A percentile compares a stretch with the other conserved stretches of the same genome.
phyloP scores from a whole-genome alignment of 208 protist species.

The Acanthamoeba healyi region DNA sequence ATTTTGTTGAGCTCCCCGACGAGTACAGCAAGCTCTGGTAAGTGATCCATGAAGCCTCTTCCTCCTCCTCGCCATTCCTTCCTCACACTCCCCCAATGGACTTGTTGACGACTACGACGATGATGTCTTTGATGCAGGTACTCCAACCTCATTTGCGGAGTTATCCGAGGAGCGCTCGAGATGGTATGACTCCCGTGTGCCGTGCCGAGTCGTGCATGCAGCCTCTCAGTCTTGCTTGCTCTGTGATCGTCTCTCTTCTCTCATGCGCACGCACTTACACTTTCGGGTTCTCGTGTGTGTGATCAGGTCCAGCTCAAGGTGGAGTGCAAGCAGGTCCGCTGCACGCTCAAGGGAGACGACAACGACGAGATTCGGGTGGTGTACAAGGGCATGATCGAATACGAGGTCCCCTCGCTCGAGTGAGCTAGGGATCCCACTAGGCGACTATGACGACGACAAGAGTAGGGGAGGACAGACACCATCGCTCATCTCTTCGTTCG shows the following conservation, averaged over 20 bases:
- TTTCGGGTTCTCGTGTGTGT: not conserved
- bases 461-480: no score
- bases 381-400: constrained; percentile 74
- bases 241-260: not conserved
- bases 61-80: not conserved
- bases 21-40: constrained; percentile 92
- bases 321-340: constrained; percentile 66
- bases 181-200: constrained; percentile 93
- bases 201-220: no score
- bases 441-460: no score
- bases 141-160: constrained; percentile 97
- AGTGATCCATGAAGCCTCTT: not conserved
- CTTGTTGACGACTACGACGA: not conserved
- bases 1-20: constrained; percentile 98
- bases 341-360: constrained; percentile 72
- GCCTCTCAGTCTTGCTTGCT: not conserved
- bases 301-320: constrained; percentile 70
- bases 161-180: constrained; percentile 96
- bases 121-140: constrained; percentile 85
- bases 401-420: constrained; percentile 70
- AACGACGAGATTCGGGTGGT: constrained; percentile 58
- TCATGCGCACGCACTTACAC: not conserved
- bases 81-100: no score
- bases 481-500: not conserved
- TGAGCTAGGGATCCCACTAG: no score